phyloP scores from a whole-genome alignment of 352 stramenopile genomes.

The Globisporangium spiculum region DNA sequence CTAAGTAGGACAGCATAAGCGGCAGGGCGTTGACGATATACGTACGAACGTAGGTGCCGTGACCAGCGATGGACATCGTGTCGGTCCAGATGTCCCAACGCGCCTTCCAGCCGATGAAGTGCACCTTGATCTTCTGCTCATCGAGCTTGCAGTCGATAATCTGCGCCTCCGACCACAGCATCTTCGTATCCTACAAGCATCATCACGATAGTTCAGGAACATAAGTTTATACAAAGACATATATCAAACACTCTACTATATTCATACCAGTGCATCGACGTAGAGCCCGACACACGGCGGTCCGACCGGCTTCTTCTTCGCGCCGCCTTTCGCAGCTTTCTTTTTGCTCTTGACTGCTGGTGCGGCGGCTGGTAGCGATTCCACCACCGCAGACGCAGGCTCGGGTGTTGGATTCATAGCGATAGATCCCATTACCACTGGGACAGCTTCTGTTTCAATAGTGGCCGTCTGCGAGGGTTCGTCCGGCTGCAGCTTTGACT shows the following conservation, averaged over 20 bases:
- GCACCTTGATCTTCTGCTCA: constrained; percentile 65
- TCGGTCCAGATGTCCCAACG: constrained; percentile 77
- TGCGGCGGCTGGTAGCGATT: not conserved
- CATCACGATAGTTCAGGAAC: not conserved
- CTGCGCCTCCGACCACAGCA: constrained; percentile 63
- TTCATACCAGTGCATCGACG: constrained; percentile 54
- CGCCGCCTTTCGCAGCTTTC: constrained; percentile 6
- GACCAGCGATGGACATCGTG: constrained; percentile 52
- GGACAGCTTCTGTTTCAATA: not conserved
- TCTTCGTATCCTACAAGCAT: constrained; percentile 52
- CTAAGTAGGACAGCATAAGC: not conserved
- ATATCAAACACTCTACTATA: not conserved
- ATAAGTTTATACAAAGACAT: not conserved
- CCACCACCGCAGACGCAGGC: constrained; percentile 13
- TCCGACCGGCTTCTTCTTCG: constrained; percentile 19
- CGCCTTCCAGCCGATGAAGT: constrained; percentile 68
- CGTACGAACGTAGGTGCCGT: constrained; percentile 54
- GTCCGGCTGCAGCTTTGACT: not conserved
- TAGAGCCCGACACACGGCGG: constrained; percentile 55
- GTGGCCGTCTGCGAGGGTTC: not conserved
- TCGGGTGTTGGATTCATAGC: constrained; percentile 1
- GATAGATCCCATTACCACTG: not conserved
- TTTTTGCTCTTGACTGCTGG: constrained; percentile 24
- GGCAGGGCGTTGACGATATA: constrained; percentile 7
- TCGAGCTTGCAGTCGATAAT: constrained; percentile 63